These are phyloP conservation scores for Boletus edulis DNA, from an alignment of 768 basidiomycete species.

Conservation along the genomic window DNA sequence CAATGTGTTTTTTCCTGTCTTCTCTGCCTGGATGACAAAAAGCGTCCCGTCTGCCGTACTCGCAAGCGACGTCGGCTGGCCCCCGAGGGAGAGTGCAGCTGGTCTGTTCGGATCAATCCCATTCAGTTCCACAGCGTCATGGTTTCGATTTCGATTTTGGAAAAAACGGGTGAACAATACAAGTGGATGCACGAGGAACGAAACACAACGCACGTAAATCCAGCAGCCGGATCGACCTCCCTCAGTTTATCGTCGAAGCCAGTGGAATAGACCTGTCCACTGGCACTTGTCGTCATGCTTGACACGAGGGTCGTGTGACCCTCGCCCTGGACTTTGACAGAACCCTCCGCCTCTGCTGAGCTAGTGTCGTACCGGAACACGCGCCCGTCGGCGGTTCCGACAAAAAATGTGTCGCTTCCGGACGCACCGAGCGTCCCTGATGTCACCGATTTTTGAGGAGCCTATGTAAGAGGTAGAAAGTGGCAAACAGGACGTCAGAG, in stretches of 20 bases:
- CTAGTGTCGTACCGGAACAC: slow-evolving; percentile 57
- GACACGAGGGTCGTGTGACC: slow-evolving; percentile 73
- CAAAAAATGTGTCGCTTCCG: slow-evolving; percentile 60
- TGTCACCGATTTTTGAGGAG: slow-evolving; percentile 80
- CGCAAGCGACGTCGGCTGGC: slow-evolving; percentile 71
- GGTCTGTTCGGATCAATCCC: slow-evolving; percentile 37
- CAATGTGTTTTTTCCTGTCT: slow-evolving; percentile 38
- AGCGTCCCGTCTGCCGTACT: slow-evolving; percentile 57
- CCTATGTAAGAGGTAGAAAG: slow-evolving; percentile 41
- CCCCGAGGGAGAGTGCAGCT: slow-evolving; percentile 47
- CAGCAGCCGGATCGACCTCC: slow-evolving; percentile 49
- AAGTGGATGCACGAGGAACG: not conserved
- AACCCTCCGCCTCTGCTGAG: slow-evolving; percentile 4
- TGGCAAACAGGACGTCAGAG: not conserved
- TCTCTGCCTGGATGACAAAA: slow-evolving; percentile 53
- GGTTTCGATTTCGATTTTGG: not conserved
- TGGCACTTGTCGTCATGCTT: slow-evolving; percentile 47
- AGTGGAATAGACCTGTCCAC: slow-evolving; percentile 59
- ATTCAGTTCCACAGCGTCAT: not conserved
- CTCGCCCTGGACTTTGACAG: slow-evolving; percentile 52
- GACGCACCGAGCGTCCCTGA: slow-evolving; percentile 45
- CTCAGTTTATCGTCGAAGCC: slow-evolving; percentile 81
- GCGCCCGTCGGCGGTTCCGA: slow-evolving; percentile 80
- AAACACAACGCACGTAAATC: slow-evolving; percentile 29
- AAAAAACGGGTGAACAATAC: not conserved